These are phyloP conservation scores for Vigna mungo DNA, from an alignment of 306 rosid genomes.

Conservation along the genomic window DNA sequence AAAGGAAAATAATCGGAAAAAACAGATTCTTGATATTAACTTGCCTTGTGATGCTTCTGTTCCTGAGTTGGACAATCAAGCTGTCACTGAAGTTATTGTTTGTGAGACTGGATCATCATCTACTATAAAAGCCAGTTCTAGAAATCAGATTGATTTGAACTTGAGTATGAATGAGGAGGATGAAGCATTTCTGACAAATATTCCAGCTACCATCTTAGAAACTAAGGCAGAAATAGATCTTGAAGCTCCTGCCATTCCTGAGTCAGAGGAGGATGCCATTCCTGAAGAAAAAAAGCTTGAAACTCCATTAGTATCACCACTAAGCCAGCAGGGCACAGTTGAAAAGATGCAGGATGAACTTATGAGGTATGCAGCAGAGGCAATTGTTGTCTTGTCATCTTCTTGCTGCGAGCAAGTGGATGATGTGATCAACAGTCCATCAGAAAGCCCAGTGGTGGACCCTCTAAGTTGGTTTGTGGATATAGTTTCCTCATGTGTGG, in stretches of 20 bases:
- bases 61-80: constrained; percentile 56
- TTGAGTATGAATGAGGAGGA: constrained; percentile 73
- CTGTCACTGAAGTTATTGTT: constrained; percentile 43
- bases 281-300: constrained; percentile 54
- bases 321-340: constrained; percentile 42
- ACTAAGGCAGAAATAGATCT: constrained; percentile 67
- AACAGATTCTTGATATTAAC: constrained; percentile 68
- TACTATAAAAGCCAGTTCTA: constrained; percentile 49
- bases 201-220: constrained; percentile 45
- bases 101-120: constrained; percentile 50
- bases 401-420: constrained; percentile 47
- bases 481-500: constrained; percentile 59
- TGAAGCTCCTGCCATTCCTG: constrained; percentile 71
- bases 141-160: constrained; percentile 83
- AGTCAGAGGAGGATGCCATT: constrained; percentile 59
- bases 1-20: constrained; percentile 49
- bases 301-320: constrained; percentile 39
- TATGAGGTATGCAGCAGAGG: constrained; percentile 73
- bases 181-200: constrained; percentile 59
- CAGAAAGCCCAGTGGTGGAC: constrained; percentile 55
- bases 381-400: constrained; percentile 75
- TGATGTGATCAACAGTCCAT: constrained; percentile 52
- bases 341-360: constrained; percentile 61
- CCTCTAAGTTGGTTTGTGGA: constrained; percentile 83
- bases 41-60: constrained; percentile 73